Conservation (phyloP, 1,284 basidiomycete genomes). For the Melampsora larici-populina region DNA sequence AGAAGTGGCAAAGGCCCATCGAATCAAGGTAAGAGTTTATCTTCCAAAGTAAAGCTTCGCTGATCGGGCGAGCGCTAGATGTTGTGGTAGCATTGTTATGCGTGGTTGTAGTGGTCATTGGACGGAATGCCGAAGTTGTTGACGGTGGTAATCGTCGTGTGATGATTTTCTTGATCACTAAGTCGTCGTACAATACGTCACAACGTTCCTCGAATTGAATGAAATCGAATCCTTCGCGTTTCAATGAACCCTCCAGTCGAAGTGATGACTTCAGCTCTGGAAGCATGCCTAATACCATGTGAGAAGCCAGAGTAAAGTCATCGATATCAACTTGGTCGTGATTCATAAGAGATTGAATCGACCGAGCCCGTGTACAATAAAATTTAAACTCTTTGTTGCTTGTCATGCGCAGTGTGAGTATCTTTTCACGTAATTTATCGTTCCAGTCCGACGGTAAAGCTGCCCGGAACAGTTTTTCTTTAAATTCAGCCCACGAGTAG, state of each 20-base stretch:
- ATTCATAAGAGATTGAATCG: no score
- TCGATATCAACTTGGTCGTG: not conserved
- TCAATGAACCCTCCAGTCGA: no score
- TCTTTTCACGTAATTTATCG: not conserved
- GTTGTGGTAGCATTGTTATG: not conserved
- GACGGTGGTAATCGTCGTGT: not conserved
- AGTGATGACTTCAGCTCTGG: not conserved
- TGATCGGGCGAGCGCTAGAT: no score
- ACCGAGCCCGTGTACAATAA: not conserved
- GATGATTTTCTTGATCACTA: not conserved
- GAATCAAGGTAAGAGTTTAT: slow-evolving; percentile 10
- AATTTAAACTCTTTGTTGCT: not conserved
- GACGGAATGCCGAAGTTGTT: no score
- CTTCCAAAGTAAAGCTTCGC: slow-evolving; percentile 1
- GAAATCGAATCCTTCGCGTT: not conserved
- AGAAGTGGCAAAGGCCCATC: not conserved
- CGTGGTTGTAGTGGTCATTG: not conserved
- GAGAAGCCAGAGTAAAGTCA: not conserved
- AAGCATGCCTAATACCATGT: not conserved
- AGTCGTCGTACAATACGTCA: not conserved
- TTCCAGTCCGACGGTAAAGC: slow-evolving; percentile 2
- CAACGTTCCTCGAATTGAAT: not conserved
- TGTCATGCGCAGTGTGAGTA: not conserved
- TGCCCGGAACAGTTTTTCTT: not conserved
- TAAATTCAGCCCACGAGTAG: slow-evolving; percentile 2